These are phyloP conservation scores for Lunasporangiospora selenospora DNA, from an alignment of 192 early-diverging fungal genomes.

Conservation along the genomic window DNA sequence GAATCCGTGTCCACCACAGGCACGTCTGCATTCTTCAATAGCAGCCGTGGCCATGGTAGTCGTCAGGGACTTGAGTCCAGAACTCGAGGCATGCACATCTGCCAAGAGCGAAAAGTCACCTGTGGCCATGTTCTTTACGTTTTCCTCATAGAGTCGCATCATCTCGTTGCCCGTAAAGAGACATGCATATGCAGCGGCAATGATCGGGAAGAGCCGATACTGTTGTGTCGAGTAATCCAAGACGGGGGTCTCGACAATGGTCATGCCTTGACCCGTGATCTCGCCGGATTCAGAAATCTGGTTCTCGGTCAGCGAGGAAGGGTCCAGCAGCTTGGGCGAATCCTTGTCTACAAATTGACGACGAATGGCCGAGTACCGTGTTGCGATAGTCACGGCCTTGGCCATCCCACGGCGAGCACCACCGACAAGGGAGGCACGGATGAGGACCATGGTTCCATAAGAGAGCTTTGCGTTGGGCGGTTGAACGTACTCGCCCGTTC, in stretches of 20 bases:
- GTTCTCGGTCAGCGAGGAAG: too few species aligned
- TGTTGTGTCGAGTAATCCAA: slow-evolving; percentile 83
- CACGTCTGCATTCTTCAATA: slow-evolving; percentile 76
- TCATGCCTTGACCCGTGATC: too few species aligned
- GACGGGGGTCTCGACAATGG: slow-evolving; percentile 68
- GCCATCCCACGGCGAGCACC: slow-evolving; percentile 64
- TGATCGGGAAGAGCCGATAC: slow-evolving; percentile 70
- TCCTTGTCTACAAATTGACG: slow-evolving; percentile 74
- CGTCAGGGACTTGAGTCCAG: slow-evolving; percentile 75
- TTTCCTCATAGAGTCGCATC: slow-evolving; percentile 62
- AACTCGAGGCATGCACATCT: slow-evolving; percentile 76
- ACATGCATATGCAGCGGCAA: slow-evolving; percentile 76
- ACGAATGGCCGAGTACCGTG: slow-evolving; percentile 74
- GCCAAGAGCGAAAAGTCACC: slow-evolving; percentile 71
- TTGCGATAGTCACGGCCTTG: slow-evolving; percentile 72
- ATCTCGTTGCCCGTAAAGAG: slow-evolving; percentile 73
- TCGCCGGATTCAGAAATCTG: too few species aligned
- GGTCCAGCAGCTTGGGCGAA: slow-evolving; percentile 49
- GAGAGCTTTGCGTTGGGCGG: slow-evolving; percentile 82
- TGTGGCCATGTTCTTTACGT: slow-evolving; percentile 57
- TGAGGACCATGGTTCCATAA: slow-evolving; percentile 89
- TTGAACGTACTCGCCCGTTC: slow-evolving; percentile 70
- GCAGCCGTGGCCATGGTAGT: slow-evolving; percentile 67
- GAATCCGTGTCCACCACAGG: slow-evolving; percentile 82
- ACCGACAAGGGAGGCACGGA: slow-evolving; percentile 78